phyloP scores from a whole-genome alignment of 164 flowering plant species.

The Piper betle region DNA sequence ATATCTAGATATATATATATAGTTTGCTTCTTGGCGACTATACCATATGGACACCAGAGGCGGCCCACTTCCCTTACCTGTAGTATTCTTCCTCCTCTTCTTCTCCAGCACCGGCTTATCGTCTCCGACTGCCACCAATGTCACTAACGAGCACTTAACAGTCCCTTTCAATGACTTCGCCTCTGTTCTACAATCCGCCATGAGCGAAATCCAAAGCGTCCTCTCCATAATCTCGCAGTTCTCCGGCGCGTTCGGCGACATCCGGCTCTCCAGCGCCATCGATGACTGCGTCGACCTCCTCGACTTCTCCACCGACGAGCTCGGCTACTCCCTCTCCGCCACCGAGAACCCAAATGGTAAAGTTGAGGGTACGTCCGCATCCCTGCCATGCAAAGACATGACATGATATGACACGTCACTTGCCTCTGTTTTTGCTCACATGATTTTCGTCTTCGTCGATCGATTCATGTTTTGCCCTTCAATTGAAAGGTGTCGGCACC shows the following conservation, averaged over 20 bases:
- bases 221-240: slow-evolving; percentile 32
- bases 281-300: slow-evolving; percentile 73
- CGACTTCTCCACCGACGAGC: slow-evolving; percentile 49
- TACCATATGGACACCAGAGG: no score
- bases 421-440: no score
- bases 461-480: no score
- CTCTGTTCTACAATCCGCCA: slow-evolving; percentile 21
- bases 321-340: slow-evolving; percentile 43
- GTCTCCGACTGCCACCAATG: background rate
- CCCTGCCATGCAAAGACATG: no score
- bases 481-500: slow-evolving; percentile 9
- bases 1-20: no score
- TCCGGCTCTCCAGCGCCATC: slow-evolving; percentile 49
- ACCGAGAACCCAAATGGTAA: slow-evolving; percentile 34
- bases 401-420: no score
- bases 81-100: slow-evolving; percentile 1
- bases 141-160: slow-evolving; percentile 16
- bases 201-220: slow-evolving; percentile 23
- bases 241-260: slow-evolving; percentile 25
- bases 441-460: no score
- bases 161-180: slow-evolving; percentile 28
- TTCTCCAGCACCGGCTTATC: background rate
- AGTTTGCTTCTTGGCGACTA: no score
- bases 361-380: background rate
- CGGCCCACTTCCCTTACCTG: no score